A percentile compares a stretch with the other conserved stretches of the same genome.
phyloP scores from a whole-genome alignment of 2,329 filamentous ascomycete genomes.

The Aspergillus aculeatus region DNA sequence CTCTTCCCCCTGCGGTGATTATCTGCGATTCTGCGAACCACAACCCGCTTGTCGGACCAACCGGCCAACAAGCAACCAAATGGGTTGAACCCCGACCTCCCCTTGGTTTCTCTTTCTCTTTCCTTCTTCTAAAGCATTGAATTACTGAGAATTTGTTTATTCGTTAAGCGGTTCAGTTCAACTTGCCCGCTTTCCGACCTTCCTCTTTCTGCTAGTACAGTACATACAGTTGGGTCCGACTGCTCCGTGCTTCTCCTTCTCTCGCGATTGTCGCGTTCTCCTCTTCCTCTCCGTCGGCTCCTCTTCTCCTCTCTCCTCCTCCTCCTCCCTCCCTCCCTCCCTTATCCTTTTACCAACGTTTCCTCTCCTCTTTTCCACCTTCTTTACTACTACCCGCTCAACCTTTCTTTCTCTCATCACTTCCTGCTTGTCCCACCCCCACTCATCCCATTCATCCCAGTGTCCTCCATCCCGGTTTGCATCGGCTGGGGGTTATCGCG shows the following conservation, averaged over 20 bases:
- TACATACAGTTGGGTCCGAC: no score
- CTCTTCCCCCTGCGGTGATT: no score
- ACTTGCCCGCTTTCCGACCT: no score
- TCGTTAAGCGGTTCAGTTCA: no score
- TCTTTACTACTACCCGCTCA: constrained; percentile 7
- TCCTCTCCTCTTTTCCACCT: background rate
- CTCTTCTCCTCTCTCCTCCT: constrained; percentile 1
- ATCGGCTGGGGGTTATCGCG: constrained; percentile 5
- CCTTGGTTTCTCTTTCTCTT: no score
- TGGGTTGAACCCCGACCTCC: no score
- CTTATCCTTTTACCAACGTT: background rate
- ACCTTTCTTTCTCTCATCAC: constrained; percentile 9
- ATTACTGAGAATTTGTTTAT: no score
- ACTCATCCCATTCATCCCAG: background rate
- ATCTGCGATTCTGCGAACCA: no score
- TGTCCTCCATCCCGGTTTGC: constrained; percentile 10
- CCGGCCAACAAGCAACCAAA: no score
- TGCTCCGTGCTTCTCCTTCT: background rate
- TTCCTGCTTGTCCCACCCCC: constrained; percentile 6
- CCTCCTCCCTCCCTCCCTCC: constrained; percentile 4
- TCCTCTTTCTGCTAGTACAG: background rate
- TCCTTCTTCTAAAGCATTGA: no score
- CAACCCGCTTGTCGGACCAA: no score
- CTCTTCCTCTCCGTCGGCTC: background rate
- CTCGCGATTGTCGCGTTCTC: background rate